Evolutionary conservation across 2,329 filamentous ascomycete genomes (phyloP), one percentile per base, ranked within the genome.

Genomic region (Aspergillus sp.): DNA sequence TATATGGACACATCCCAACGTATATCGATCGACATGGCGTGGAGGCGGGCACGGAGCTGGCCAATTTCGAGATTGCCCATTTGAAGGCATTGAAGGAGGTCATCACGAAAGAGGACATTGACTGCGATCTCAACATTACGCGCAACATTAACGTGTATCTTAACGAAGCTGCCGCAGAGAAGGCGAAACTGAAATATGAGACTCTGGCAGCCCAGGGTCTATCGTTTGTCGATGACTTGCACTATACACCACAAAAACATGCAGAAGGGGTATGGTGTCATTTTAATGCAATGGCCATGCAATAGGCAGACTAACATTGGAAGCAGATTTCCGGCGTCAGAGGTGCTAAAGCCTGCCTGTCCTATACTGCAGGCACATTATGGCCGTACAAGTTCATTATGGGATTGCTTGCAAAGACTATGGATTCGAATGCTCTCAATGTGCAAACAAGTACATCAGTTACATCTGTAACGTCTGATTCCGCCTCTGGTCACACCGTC

Each of bases 311-410:
- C 19, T 19, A 19, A 19, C 19, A 19, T 19, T 19, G 19, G 6
- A 19, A n/a, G 27, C 27, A 65, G 55, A 57, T 67, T 9, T 71
- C 66, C 3, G 65, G 68, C 2, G 64, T 72, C 34, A 69, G 69
- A 45, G 67, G 62, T 19, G 67, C 68, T 1, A 63, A 64, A 46
- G 63, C 60, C 2, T 66, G 61, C 32, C 62, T 69, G 8, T 60
- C 61, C 3, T 69, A 59, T 44, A 67, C 67, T 3, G 57, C 66
- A 0, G 67, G 56, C 4, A 61, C 61, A 2, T 52, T 70, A 30
- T 71, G 67, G 66, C 89, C 88, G 0, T 94, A 94, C 65, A 94
- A 93, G 69, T 78, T 94, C 29, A 82, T 94, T 2, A 72, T 82
- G 2, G 83, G 80, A 65, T 73, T 90, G 0, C 69, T 94, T 1